Conservation (phyloP, 208 protist genomes). For the Leptomonas pyrrhocoris region DNA sequence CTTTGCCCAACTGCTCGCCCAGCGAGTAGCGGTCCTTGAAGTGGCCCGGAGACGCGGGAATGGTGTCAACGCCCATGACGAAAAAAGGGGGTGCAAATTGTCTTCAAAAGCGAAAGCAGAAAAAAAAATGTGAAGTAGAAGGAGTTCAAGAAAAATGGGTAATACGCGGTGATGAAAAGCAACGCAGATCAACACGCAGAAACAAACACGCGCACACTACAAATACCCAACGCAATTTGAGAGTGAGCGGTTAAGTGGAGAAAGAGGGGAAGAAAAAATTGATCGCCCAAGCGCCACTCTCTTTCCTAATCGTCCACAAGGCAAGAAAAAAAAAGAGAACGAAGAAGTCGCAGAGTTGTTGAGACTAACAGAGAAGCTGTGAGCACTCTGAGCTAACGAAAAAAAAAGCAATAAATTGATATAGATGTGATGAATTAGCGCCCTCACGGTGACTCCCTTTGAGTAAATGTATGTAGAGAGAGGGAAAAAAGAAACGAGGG, state of each 20-base stretch:
- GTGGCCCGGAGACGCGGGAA: constrained; percentile 35
- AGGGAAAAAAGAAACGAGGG: too few relatives aligned
- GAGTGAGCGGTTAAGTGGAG: neutral
- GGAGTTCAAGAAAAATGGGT: constrained; percentile 25
- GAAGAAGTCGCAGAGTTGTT: too few relatives aligned
- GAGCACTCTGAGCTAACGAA: neutral
- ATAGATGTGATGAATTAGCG: neutral
- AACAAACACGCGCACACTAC: constrained; percentile 8
- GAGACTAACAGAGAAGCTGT: neutral
- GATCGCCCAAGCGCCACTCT: too few relatives aligned
- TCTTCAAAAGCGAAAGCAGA: constrained; percentile 4
- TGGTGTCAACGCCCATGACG: constrained; percentile 13
- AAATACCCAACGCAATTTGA: neutral
- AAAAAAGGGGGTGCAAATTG: too few relatives aligned
- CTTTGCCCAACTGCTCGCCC: constrained; percentile 62
- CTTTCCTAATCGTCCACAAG: too few relatives aligned
- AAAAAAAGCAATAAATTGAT: neutral
- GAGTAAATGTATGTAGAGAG: too few relatives aligned
- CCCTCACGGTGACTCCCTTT: constrained; percentile 3
- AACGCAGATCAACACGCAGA: neutral
- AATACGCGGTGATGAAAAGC: constrained; percentile 1
- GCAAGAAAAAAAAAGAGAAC: too few relatives aligned
- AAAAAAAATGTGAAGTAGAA: constrained; percentile 17
- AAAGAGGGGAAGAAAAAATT: too few relatives aligned
- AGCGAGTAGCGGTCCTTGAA: constrained; percentile 65